Conservation (phyloP, 805 yeast genomes). For the Ogataea saltuana region DNA sequence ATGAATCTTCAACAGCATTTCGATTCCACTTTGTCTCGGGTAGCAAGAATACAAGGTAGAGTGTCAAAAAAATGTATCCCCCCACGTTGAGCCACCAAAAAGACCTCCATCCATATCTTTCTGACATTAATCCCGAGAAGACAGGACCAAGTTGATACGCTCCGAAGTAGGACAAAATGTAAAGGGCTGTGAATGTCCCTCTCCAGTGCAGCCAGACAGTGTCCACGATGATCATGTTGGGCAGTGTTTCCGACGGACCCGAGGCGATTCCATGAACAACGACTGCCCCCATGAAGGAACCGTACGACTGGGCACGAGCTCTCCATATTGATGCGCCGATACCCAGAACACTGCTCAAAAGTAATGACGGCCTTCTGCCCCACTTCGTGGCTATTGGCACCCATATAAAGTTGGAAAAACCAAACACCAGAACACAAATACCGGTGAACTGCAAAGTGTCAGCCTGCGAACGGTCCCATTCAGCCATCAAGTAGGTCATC, state of each 20-base stretch:
- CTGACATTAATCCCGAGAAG: slow-evolving; percentile 20
- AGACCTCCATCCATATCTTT: slow-evolving; percentile 21
- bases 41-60: slow-evolving; percentile 11
- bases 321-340: slow-evolving; percentile 22
- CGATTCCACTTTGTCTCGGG: slow-evolving; percentile 24
- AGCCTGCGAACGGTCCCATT: slow-evolving; percentile 17
- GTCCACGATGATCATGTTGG: slow-evolving; percentile 21
- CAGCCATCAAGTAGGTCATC: slow-evolving; percentile 16
- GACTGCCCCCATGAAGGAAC: slow-evolving; percentile 20
- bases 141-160: slow-evolving; percentile 22
- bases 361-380: slow-evolving; percentile 19
- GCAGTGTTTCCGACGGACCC: slow-evolving; percentile 22
- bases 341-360: slow-evolving; percentile 17
- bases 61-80: slow-evolving; percentile 17
- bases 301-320: slow-evolving; percentile 20
- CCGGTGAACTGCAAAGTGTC: slow-evolving; percentile 21
- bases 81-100: slow-evolving; percentile 23
- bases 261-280: slow-evolving; percentile 21
- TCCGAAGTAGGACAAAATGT: slow-evolving; percentile 19
- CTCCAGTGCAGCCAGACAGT: slow-evolving; percentile 19
- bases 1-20: too few species aligned
- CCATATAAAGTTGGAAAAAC: slow-evolving; percentile 22
- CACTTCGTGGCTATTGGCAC: slow-evolving; percentile 19
- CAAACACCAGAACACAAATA: slow-evolving; percentile 19
- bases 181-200: slow-evolving; percentile 18